Base-by-base conservation (phyloP, 2,329 filamentous ascomycete species). In the Colletotrichum endophyticum region DNA sequence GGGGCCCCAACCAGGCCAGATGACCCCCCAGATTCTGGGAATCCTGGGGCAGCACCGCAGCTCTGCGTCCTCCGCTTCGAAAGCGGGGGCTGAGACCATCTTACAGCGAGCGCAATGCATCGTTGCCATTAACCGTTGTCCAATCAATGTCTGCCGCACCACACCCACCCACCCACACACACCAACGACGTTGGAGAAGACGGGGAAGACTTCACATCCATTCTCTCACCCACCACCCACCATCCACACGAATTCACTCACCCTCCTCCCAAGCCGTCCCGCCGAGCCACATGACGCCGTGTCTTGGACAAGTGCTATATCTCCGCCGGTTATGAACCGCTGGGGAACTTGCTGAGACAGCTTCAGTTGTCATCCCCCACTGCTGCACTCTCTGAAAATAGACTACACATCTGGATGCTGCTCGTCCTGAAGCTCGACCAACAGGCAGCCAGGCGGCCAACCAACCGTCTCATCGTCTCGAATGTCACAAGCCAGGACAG, bases 1-100 rank as follows among this genome's bases (percentile, higher is more conserved):
- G 34, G 39, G 22, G n/a, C 22, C 36, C 34, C n/a, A 19, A 34
- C 67, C 30, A 62, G 39, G 49, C 62, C 66, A 69, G 66, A 61
- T 69, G 73, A 64, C 63, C 73, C 34, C 73, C 73, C 62, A 49
- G 63, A 72, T 73, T 63, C 64, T n/a, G 62, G 73, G 56, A 70
- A 75, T 68, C 59, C 68, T 59, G 67, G 72, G 67, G 72, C 59
- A 25, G 19, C 59, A 73, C 34, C 49, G 44, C 59, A 61, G 25
- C 28, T 62, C 28, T 62, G 30, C 59, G 32, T 62, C 19, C 30
- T 16, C 44, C n/a, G 32, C 64, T 34, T 66, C 27, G 66, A n/a
- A 15, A 30, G 28, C 28, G 59, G 28, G 59, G 59, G 27, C 59
- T 30, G 30, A 32, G 28, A 30, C 25, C 59, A 62, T 32, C 59